These are phyloP conservation scores for Fomitopsis palustris DNA, from an alignment of 1,284 basidiomycete species.

Conservation along the genomic window DNA sequence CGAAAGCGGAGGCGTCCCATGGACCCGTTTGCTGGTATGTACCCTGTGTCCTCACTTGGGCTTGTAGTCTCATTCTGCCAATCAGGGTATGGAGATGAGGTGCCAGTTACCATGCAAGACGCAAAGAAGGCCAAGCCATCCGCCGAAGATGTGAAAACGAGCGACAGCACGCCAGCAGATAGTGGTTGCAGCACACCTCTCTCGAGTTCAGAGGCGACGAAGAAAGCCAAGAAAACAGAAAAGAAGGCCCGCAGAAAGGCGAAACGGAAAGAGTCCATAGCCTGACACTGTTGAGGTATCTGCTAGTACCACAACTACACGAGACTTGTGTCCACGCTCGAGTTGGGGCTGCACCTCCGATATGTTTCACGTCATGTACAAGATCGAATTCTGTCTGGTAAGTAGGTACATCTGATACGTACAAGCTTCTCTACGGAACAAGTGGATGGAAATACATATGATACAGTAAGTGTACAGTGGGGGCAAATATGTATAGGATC, in stretches of 20 bases:
- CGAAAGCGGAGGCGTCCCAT: conserved; percentile 51
- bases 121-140: conserved; percentile 15
- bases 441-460: not conserved
- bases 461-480: conserved; percentile 10
- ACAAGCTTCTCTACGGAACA: conserved; percentile 2
- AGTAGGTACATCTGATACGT: not conserved
- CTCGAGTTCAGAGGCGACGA: conserved; percentile 13
- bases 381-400: not conserved
- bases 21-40: conserved; percentile 64
- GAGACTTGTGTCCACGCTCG: no score
- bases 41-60: no score
- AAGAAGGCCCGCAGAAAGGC: conserved; percentile 26
- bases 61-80: not conserved
- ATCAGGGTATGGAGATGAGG: conserved; percentile 30
- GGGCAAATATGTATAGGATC: not conserved
- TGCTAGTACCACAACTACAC: no score
- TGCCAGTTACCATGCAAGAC: conserved; percentile 7
- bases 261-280: conserved; percentile 15
- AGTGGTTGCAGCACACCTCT: conserved; percentile 18
- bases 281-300: not conserved
- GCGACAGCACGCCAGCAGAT: conserved; percentile 5
- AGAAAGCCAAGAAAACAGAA: conserved; percentile 20
- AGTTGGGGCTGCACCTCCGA: not conserved
- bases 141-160: conserved; percentile 13
- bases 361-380: conserved; percentile 5